Evolutionary conservation across 345 rosid genomes (phyloP), one percentile per base, ranked within the genome.

Genomic region (Populus tremula): DNA sequence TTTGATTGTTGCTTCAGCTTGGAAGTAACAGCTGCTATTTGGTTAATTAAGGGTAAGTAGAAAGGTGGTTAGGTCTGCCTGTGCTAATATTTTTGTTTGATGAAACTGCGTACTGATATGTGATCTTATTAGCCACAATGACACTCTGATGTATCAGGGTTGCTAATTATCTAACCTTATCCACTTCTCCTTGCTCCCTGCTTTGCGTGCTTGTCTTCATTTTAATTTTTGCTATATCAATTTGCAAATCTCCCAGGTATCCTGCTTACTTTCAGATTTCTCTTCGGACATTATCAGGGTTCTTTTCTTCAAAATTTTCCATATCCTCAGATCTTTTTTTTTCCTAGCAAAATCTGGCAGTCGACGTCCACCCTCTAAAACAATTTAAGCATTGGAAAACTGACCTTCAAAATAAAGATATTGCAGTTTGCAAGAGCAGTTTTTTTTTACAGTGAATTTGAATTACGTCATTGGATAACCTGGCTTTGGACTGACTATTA

Each of bases 1-100:
- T 86, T 88, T 96, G 84, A 89, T 90, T n/a, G 90, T 92, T 74
- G 89, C 97, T 81, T 96, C 98, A 8, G 97, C 92, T 2, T 95
- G 99, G 99, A 91, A 85, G 83, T 91, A 82, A 85, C 2, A 8
- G 72, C 17, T 9, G 31, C 3, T 13, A 43, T 76, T 27, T 39
- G 63, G 68, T 67, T 59, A 45, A 16, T 39, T n/a, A 21, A 49
- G 9, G 59, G 62, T 54, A 5, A 2, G 18, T 33, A 8, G 41
- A 18, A 38, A 54, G 62, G 18, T 67, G 33, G 74, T 63, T 27
- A 47, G 29, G 82, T 77, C 3, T 83, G 78, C 69, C 71, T 63
- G 74, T 31, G 45, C 41, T 7, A 79, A 65, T 14, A 77, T 80
- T 80, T 73, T 70, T 78, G 71, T 76, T 81, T 62, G 67, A 33